These are phyloP conservation scores for Quercus wislizeni DNA, from an alignment of 306 rosid genomes.

Conservation along the genomic window DNA sequence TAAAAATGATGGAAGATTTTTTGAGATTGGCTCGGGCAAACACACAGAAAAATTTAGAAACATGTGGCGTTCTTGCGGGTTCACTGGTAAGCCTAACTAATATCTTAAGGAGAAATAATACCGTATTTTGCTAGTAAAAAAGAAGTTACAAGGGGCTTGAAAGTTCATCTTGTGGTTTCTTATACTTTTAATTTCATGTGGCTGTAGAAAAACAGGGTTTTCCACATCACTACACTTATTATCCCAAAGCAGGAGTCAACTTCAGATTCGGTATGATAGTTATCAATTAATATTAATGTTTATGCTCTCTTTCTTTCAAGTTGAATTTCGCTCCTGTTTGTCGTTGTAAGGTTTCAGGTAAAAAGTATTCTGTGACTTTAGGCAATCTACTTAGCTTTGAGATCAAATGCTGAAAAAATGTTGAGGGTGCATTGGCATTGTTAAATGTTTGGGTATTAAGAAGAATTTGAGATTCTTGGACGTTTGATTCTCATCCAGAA, in stretches of 20 bases:
- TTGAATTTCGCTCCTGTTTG: constrained; percentile 10
- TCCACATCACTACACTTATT: constrained; percentile 87
- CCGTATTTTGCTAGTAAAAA: constrained; percentile 18
- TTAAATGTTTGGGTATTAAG: not conserved
- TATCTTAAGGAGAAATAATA: constrained; percentile 2
- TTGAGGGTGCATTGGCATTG: constrained; percentile 10
- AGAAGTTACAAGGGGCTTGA: not conserved
- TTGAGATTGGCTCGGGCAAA: constrained; percentile 80
- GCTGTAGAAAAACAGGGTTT: constrained; percentile 91
- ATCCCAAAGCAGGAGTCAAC: constrained; percentile 98
- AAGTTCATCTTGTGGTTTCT: constrained; percentile 29
- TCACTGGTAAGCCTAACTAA: constrained; percentile 65
- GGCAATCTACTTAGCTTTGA: constrained; percentile 7
- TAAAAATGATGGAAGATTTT: constrained; percentile 91
- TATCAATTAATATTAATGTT: constrained; percentile 6
- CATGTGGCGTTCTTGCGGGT: constrained; percentile 97
- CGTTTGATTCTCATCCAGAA: constrained; percentile 5
- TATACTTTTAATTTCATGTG: constrained; percentile 30
- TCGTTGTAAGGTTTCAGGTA: not conserved
- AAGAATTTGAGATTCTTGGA: constrained; percentile 11
- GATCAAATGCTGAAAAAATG: not conserved
- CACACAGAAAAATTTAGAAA: constrained; percentile 82
- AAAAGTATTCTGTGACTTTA: not conserved
- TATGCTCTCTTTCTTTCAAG: not conserved
- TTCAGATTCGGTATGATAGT: constrained; percentile 83